Evolutionary conservation across 2,329 filamentous ascomycete genomes (phyloP).

Genomic region (Ascochyta koolunga): DNA sequence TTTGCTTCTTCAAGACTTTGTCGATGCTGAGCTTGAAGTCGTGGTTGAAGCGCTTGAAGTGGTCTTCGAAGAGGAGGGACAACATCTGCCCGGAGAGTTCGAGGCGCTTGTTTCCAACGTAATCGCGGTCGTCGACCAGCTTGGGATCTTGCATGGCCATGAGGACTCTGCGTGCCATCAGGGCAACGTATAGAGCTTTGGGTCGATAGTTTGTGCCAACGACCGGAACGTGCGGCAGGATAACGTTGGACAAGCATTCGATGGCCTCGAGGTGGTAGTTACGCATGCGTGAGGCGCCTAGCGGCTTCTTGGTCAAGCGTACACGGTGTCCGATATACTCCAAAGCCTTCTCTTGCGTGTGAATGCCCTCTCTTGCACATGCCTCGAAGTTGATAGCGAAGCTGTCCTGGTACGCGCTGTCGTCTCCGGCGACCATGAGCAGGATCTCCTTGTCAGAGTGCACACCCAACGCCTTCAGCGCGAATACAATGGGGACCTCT

Average conservation of each 20-base stretch:
- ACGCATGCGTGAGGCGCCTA: slow-evolving; percentile 61
- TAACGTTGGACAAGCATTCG: slow-evolving; percentile 88
- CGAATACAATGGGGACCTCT: slow-evolving; percentile 91
- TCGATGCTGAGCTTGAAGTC: slow-evolving; percentile 93
- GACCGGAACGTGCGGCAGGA: slow-evolving; percentile 94
- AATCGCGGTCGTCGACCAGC: slow-evolving; percentile 94
- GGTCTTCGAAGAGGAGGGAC: slow-evolving; percentile 91
- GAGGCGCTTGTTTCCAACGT: slow-evolving; percentile 95
- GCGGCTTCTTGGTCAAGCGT: slow-evolving; percentile 71
- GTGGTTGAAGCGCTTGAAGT: slow-evolving; percentile 93
- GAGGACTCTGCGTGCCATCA: slow-evolving; percentile 95
- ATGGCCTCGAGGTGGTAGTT: slow-evolving; percentile 91
- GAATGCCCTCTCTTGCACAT: slow-evolving; percentile 79
- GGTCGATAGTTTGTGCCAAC: slow-evolving; percentile 91
- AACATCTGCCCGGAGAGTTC: slow-evolving; percentile 94
- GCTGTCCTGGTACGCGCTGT: slow-evolving; percentile 89
- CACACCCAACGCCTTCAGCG: slow-evolving; percentile 91
- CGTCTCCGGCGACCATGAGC: slow-evolving; percentile 84
- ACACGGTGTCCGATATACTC: slow-evolving; percentile 89
- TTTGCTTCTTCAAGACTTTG: slow-evolving; percentile 92
- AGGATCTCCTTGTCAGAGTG: slow-evolving; percentile 95
- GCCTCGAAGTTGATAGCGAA: slow-evolving; percentile 97
- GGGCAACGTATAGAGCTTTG: slow-evolving; percentile 95
- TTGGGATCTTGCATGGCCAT: slow-evolving; percentile 91
- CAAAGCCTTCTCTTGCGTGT: slow-evolving; percentile 92